Evolutionary conservation across 805 yeast species (phyloP), one percentile per base, ranked within the genome.

Genomic region (Spathaspora gorwiae): DNA sequence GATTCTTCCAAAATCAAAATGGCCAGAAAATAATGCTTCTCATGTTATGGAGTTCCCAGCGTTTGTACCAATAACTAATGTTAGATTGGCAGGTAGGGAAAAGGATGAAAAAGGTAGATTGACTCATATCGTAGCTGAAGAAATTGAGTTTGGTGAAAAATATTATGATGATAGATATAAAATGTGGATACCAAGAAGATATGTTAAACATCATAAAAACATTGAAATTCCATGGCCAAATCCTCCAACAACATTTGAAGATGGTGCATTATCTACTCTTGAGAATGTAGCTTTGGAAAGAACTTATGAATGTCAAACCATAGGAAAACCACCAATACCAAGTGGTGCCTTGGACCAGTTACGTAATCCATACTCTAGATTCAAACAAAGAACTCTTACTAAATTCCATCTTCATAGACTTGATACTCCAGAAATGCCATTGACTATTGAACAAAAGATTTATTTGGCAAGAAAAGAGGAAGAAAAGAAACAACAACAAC

Each of bases 211-310:
- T 53, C 83, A 84, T 54, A 79, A 77, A 36, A 76, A 80, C 43
- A 69, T 88, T 43, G 78, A 81, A 50, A 82, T 90, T 42, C 97
- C 97, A 44, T 92, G 96, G 95, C 97, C 97, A 34, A 76, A 79
- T 54, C 90, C 94, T 1, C 65, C 70, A 13, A 48, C 50, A 14
- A 80, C 73, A 29, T 52, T 62, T 0, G 78, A 78, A 50, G 89
- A 83, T 52, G 83, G 81, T 42, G 66, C 60, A 29, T 70, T 79
- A 51, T 78, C 83, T 3, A 87, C 95, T 1, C 60, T 65, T 6
- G 75, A 77, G 27, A 78, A 71, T 8, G 64, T 69, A 2, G 89
- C 79, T 2, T 78, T 81, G 49, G 87, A 81, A 54, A 84, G 89
- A 61, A 81, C 97, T 4, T 86, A 73, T 63, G 84, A 80, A 64